phyloP scores from a whole-genome alignment of 331 rosid species.

The Arachis monticola region DNA sequence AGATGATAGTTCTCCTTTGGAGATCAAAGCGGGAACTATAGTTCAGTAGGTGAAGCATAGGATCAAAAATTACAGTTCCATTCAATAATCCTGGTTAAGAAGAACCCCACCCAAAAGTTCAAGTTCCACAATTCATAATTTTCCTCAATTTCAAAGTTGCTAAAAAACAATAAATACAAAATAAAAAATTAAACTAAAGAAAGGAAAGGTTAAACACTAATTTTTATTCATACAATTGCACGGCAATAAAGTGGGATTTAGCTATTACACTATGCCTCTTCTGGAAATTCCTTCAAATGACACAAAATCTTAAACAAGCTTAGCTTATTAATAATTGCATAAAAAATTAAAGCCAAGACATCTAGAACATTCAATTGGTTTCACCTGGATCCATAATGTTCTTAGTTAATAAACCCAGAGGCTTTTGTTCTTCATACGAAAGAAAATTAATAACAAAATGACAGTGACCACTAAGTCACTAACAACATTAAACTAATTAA shows the following conservation, averaged over 20 bases:
- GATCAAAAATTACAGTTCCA: not conserved
- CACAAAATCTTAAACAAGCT: not conserved
- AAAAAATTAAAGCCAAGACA: constrained; percentile 25
- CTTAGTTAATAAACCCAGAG: constrained; percentile 18
- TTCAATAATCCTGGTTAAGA: not conserved
- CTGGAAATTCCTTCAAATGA: constrained; percentile 12
- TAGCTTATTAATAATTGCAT: not conserved
- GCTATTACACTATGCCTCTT: not conserved
- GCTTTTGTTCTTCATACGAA: not conserved
- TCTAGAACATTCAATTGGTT: not conserved
- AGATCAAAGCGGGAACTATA: constrained; percentile 10
- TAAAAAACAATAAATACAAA: too few species aligned
- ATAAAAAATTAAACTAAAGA: not conserved
- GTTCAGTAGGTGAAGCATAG: not conserved
- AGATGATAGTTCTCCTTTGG: not conserved
- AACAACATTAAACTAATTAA: not conserved
- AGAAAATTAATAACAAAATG: not conserved
- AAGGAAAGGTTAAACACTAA: not conserved
- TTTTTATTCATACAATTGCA: not conserved
- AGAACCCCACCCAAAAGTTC: not conserved
- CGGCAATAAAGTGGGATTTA: constrained; percentile 5
- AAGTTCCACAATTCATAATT: not conserved
- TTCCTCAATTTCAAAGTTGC: constrained; percentile 15
- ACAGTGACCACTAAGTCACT: not conserved
- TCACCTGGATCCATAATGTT: constrained; percentile 32